phyloP scores from a whole-genome alignment of 2,329 filamentous ascomycete genomes.

The Penicillium fuscoglaucum region DNA sequence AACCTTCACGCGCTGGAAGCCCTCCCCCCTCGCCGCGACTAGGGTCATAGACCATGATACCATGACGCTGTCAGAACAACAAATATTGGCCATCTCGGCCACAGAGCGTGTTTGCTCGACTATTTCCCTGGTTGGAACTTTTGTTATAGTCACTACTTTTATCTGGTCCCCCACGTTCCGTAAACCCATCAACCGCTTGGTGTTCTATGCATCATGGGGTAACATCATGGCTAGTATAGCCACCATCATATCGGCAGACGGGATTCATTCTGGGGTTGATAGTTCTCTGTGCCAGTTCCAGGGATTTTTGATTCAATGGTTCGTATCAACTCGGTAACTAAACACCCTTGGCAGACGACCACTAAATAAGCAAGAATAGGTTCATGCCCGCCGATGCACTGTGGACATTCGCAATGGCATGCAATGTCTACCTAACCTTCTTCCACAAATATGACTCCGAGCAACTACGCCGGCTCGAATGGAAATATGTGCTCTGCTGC shows the following conservation, averaged over 20 bases:
- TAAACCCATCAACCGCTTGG: constrained; percentile 82
- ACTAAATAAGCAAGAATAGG: constrained; percentile 47
- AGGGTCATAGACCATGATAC: constrained; percentile 14
- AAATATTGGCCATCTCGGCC: constrained; percentile 58
- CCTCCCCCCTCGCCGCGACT: not conserved
- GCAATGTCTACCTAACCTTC: constrained; percentile 81
- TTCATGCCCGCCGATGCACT: constrained; percentile 75
- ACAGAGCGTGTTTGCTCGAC: constrained; percentile 70
- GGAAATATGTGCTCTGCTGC: constrained; percentile 67
- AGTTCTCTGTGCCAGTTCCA: constrained; percentile 72
- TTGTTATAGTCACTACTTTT: constrained; percentile 73
- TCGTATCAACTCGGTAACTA: constrained; percentile 34
- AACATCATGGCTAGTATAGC: constrained; percentile 77
- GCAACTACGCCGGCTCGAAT: constrained; percentile 66
- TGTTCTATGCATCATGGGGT: constrained; percentile 80
- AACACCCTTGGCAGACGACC: not conserved
- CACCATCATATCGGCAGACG: constrained; percentile 69
- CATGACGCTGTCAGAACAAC: constrained; percentile 31
- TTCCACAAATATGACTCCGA: constrained; percentile 69
- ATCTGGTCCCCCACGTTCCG: constrained; percentile 67
- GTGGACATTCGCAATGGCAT: constrained; percentile 79
- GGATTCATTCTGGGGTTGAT: constrained; percentile 51
- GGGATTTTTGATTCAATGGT: constrained; percentile 81
- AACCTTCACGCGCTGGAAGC: not conserved
- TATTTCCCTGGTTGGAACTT: constrained; percentile 68